phyloP scores from a whole-genome alignment of 2,329 filamentous ascomycete genomes.

The Bipolaris victoriae region DNA sequence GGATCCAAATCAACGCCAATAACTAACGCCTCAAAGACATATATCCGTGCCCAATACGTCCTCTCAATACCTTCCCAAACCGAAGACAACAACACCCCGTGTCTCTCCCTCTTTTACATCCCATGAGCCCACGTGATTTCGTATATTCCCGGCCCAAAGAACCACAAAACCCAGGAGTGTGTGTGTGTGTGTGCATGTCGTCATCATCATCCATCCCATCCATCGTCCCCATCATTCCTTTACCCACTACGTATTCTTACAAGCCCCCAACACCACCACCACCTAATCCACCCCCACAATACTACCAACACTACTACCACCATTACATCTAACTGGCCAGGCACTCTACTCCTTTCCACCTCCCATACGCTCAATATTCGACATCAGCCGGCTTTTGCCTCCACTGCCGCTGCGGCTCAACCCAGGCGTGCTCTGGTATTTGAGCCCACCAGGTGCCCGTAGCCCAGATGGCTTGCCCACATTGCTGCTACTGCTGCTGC shows the following conservation, averaged over 20 bases:
- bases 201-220: background rate
- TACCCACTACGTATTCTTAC: no score
- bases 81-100: background rate
- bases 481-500: constrained; percentile 24
- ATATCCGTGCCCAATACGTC: no score
- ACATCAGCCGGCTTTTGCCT: constrained; percentile 75
- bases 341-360: constrained; percentile 47
- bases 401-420: constrained; percentile 44
- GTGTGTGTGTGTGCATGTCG: background rate
- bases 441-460: constrained; percentile 60
- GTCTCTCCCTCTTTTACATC: background rate
- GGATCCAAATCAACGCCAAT: no score
- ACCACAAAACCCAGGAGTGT: background rate
- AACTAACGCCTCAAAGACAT: no score
- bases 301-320: background rate
- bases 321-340: constrained; percentile 5
- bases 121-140: background rate
- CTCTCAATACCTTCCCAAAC: background rate
- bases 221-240: no score
- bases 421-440: constrained; percentile 38
- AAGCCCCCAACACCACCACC: no score
- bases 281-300: background rate
- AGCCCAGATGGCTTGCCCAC: constrained; percentile 61
- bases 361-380: constrained; percentile 87
- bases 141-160: background rate